Evolutionary conservation across 148 eudicot genomes (phyloP).

Genomic region (Nyssa sinensis): DNA sequence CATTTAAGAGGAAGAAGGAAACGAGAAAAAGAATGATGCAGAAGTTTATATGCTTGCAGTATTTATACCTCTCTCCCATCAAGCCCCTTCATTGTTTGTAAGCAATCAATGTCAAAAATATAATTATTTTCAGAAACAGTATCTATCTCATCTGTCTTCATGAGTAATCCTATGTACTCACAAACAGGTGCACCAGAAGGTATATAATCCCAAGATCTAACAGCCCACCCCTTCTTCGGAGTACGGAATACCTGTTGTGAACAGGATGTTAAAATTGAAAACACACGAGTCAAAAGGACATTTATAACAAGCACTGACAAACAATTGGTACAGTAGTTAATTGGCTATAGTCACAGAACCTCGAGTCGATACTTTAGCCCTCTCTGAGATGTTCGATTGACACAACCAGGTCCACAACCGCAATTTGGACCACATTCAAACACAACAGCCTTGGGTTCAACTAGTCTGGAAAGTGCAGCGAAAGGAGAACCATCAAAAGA

Average conservation of each 20-base stretch:
- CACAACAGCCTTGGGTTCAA: constrained; percentile 83
- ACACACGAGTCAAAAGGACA: not conserved
- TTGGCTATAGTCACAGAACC: constrained; percentile 36
- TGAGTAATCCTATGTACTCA: constrained; percentile 69
- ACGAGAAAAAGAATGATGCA: not conserved
- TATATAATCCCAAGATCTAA: constrained; percentile 79
- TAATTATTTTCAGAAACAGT: constrained; percentile 41
- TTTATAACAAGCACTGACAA: not conserved
- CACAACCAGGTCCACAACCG: constrained; percentile 72
- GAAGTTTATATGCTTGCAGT: not conserved
- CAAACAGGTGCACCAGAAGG: constrained; percentile 77
- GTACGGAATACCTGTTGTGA: constrained; percentile 70
- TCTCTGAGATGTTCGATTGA: constrained; percentile 71
- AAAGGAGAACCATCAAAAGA: not conserved
- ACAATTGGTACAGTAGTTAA: not conserved
- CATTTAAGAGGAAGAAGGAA: not conserved
- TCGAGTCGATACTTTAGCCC: constrained; percentile 72
- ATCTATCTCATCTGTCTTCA: constrained; percentile 57
- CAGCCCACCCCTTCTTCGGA: constrained; percentile 82
- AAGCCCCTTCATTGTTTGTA: constrained; percentile 72
- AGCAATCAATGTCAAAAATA: constrained; percentile 72
- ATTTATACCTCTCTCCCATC: constrained; percentile 74
- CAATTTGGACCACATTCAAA: constrained; percentile 95
- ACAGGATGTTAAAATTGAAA: not conserved
- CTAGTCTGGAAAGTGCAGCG: constrained; percentile 41